These are phyloP conservation scores for Zygoascus flipseniorum DNA, from an alignment of 805 yeast genomes.

Conservation along the genomic window DNA sequence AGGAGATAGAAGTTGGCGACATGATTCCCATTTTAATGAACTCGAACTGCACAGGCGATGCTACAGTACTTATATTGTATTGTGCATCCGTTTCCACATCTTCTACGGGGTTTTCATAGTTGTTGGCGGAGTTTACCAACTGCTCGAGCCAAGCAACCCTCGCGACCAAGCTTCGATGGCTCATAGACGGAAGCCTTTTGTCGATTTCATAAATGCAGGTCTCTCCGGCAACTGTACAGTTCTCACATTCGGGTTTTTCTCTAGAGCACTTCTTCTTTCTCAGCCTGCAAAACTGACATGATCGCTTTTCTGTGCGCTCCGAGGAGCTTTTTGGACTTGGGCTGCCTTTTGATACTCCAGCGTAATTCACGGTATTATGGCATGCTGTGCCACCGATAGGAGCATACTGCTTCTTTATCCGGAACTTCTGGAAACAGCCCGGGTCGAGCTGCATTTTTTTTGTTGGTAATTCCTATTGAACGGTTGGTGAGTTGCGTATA, in stretches of 20 bases:
- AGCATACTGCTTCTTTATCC: not conserved
- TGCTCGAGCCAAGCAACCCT: not conserved
- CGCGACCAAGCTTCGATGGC: not conserved
- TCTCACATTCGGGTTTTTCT: not conserved
- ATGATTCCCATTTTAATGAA: not conserved
- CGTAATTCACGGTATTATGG: not conserved
- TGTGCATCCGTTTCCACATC: not conserved
- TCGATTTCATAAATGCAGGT: not conserved
- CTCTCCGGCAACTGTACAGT: not conserved
- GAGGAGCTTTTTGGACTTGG: not conserved
- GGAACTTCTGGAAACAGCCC: not conserved
- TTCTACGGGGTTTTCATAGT: not conserved
- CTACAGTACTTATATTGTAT: not conserved
- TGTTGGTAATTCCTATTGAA: too few species aligned
- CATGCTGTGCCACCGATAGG: not conserved
- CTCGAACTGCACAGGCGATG: not conserved
- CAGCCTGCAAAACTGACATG: not conserved
- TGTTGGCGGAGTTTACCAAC: not conserved
- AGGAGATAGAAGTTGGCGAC: not conserved
- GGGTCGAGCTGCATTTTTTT: too few species aligned
- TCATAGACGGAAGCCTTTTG: not conserved
- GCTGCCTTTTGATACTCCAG: not conserved
- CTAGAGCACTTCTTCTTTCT: not conserved
- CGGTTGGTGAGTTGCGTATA: too few species aligned
- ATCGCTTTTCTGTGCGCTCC: not conserved